Evolutionary conservation across 352 stramenopile species (phyloP).

Genomic region (Globisporangium radiosum): DNA sequence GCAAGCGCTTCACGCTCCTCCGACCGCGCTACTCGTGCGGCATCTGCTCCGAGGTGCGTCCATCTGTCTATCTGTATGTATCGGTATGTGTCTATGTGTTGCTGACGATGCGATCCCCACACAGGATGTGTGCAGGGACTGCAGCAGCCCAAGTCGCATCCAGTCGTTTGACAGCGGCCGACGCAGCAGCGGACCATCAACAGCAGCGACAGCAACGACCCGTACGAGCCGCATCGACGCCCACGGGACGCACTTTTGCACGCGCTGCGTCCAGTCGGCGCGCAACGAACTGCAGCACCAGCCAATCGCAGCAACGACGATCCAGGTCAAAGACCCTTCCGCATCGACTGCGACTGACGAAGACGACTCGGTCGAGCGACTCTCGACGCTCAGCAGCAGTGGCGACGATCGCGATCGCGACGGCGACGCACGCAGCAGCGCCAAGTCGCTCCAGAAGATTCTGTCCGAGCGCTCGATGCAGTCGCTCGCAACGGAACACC

Average conservation of each 20-base stretch:
- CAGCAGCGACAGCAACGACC: constrained; percentile 16
- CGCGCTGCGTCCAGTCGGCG: constrained; percentile 41
- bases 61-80: no score
- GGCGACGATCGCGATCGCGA: no score
- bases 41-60: constrained; percentile 50
- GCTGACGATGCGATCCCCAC: neutral
- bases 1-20: constrained; percentile 68
- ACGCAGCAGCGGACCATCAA: constrained; percentile 6
- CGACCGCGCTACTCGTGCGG: constrained; percentile 51
- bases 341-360: constrained; percentile 21
- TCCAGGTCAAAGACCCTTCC: constrained; percentile 4
- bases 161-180: constrained; percentile 41
- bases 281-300: constrained; percentile 31
- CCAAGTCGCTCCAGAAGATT: constrained; percentile 22
- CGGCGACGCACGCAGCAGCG: constrained; percentile 12
- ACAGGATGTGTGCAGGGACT: constrained; percentile 64
- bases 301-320: neutral
- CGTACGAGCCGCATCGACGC: constrained; percentile 24
- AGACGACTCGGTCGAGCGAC: constrained; percentile 27
- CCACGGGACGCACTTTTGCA: constrained; percentile 43
- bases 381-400: constrained; percentile 41
- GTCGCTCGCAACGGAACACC: constrained; percentile 6
- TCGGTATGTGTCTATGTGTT: neutral
- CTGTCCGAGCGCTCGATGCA: constrained; percentile 14
- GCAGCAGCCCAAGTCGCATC: constrained; percentile 43